Percentiles rank a stretch among this genome's conserved stretches.
Evolutionary conservation across 805 yeast species (phyloP).

Genomic region (Cyberlindnera lachancei): DNA sequence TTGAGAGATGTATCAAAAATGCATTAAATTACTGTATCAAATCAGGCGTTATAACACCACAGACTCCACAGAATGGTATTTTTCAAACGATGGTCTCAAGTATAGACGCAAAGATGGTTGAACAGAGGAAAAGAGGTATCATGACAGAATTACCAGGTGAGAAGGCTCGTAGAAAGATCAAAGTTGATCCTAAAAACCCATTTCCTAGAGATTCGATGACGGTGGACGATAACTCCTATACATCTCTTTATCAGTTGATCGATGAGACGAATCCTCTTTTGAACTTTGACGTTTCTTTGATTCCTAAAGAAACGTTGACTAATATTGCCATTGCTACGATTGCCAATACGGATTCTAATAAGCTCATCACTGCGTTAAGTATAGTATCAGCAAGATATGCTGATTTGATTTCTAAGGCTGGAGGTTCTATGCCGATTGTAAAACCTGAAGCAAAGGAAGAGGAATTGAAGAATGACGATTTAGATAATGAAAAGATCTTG

Average conservation of each 20-base stretch:
- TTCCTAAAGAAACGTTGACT: slow-evolving; percentile 58
- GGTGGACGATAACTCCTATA: slow-evolving; percentile 41
- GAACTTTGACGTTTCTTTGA: slow-evolving; percentile 59
- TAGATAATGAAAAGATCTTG: slow-evolving; percentile 16
- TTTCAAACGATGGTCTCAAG: slow-evolving; percentile 16
- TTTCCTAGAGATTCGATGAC: slow-evolving; percentile 28
- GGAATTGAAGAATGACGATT: slow-evolving; percentile 17
- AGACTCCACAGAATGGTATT: slow-evolving; percentile 11
- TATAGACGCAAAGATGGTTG: slow-evolving; percentile 19
- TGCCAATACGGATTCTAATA: slow-evolving; percentile 40
- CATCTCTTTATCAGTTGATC: slow-evolving; percentile 61
- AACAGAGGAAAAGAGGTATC: slow-evolving; percentile 22
- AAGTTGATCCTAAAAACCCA: slow-evolving; percentile 15
- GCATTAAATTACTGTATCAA: slow-evolving; percentile 34
- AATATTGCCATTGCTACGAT: slow-evolving; percentile 65
- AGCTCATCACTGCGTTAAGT: slow-evolving; percentile 58
- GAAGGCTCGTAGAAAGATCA: slow-evolving; percentile 20
- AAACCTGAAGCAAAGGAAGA: slow-evolving; percentile 26
- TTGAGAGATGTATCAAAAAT: slow-evolving; percentile 50
- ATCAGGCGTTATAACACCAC: slow-evolving; percentile 23
- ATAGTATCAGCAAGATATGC: slow-evolving; percentile 61
- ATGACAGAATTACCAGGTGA: slow-evolving; percentile 21
- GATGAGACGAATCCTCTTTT: slow-evolving; percentile 52
- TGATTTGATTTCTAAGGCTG: slow-evolving; percentile 28
- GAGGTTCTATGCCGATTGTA: slow-evolving; percentile 8